Evolutionary conservation across 345 rosid genomes (phyloP), one percentile per base, ranked within the genome.

Genomic region (Citrus hindsii): DNA sequence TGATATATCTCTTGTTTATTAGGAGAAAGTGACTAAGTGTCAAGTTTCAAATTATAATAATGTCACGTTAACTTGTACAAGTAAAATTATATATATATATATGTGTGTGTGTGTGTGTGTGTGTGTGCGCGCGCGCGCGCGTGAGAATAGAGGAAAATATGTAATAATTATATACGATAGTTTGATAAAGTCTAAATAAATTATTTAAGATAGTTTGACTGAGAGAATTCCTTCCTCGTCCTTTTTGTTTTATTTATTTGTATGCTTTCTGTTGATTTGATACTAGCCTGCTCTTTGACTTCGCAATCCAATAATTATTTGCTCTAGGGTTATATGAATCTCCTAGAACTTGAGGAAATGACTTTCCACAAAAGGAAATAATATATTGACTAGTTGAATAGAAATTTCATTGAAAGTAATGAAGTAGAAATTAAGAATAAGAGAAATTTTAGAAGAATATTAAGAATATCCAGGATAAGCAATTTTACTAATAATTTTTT

Each of bases 101-200:
- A 28, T 28, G 2, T 28, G 1, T 30, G 0, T 30, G 0, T 30
- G 3, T 30, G 0, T 30, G 0, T 3, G 0, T 4, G 33, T 32
- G 33, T 0, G 33, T 0, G 33, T 0, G 4, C 4, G 1, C 4
- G 0, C 0, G 33, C 5, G 0, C 0, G 5, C 0, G 5, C 4
- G 18, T 46, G 51, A 5, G 1, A 13, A 3, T 18, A 4, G 8
- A 6, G 22, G 8, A 53, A 53, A 53, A 2, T 18, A 53, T 18
- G 7, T 53, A 18, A 1, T 5, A 53, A 4, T 18, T 18, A 5
- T 18, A 13, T 46, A 3, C 1, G 18, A 46, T 46, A 12, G 5
- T 46, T 46, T 46, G 4, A 53, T 53, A 18, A 0, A 18, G 7
- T 18, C 22, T 53, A 53, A 53, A 16, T 10, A 46, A 53, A 53